Conservation (phyloP, 768 basidiomycete genomes). For the Lyophyllum decastes region DNA sequence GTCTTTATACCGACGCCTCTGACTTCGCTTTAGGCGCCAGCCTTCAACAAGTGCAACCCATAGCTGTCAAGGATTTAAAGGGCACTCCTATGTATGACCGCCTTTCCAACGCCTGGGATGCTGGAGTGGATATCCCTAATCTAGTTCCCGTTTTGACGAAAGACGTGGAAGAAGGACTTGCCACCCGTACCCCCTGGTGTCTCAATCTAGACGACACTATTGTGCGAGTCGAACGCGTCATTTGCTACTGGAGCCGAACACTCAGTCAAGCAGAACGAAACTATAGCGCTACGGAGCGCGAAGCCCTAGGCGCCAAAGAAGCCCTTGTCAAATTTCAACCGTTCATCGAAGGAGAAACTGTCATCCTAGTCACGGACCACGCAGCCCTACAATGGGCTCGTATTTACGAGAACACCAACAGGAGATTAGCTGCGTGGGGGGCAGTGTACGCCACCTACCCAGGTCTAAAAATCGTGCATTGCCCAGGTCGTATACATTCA, state of each 20-base stretch:
- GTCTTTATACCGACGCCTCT: constrained; percentile 36
- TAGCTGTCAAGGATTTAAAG: constrained; percentile 23
- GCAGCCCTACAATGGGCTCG: constrained; percentile 25
- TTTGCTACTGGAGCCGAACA: constrained; percentile 29
- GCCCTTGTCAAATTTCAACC: constrained; percentile 35
- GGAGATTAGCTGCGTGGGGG: constrained; percentile 18
- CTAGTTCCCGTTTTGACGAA: not conserved
- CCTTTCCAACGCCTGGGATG: not conserved
- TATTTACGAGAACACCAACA: constrained; percentile 23
- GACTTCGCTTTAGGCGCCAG: constrained; percentile 28
- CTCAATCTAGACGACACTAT: constrained; percentile 23
- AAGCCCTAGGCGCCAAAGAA: constrained; percentile 13
- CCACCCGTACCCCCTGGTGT: not conserved
- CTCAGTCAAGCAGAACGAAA: constrained; percentile 27
- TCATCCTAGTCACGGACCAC: constrained; percentile 26
- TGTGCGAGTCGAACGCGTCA: constrained; percentile 29
- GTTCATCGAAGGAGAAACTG: constrained; percentile 33
- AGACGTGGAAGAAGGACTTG: not conserved
- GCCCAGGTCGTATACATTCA: constrained; percentile 32
- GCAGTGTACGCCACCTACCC: constrained; percentile 32
- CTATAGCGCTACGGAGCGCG: constrained; percentile 31
- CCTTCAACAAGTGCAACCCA: constrained; percentile 34
- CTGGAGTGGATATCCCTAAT: not conserved
- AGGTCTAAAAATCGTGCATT: constrained; percentile 29
- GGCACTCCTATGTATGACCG: constrained; percentile 29